A percentile compares a stretch with the other conserved stretches of the same genome.
phyloP scores from a whole-genome alignment of 768 basidiomycete species.

The Erythrobasidium yunnanense region DNA sequence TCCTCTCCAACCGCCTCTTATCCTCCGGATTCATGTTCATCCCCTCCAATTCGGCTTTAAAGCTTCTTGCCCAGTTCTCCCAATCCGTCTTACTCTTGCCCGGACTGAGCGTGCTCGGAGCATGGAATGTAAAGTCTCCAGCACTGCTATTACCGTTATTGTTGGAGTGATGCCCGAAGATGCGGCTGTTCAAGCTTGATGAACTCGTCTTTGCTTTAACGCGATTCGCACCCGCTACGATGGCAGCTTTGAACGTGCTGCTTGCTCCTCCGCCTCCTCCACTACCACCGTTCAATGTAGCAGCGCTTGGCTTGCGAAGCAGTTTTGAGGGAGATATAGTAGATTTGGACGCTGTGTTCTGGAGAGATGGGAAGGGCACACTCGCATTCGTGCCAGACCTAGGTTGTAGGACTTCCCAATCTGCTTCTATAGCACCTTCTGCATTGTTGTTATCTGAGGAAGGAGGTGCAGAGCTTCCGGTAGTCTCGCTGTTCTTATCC shows the following conservation, averaged over 20 bases:
- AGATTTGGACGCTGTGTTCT: no score
- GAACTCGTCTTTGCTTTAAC: no score
- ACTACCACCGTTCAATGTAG: neutral
- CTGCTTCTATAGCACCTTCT: neutral
- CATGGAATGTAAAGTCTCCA: neutral
- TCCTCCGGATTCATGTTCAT: neutral
- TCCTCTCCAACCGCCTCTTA: neutral
- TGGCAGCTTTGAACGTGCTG: neutral
- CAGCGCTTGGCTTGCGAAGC: neutral
- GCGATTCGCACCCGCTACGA: neutral
- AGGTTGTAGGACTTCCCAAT: constrained; percentile 8
- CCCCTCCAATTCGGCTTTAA: neutral
- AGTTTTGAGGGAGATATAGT: no score
- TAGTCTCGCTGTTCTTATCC: neutral
- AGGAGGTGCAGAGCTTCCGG: neutral
- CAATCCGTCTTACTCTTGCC: neutral
- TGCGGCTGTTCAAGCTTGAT: no score
- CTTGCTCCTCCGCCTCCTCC: neutral
- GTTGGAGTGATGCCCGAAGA: no score
- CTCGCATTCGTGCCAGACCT: neutral
- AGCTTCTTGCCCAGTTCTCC: neutral
- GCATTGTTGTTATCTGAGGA: neutral
- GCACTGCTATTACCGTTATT: no score
- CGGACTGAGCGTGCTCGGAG: neutral
- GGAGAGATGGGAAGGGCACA: no score